phyloP scores from a whole-genome alignment of 345 rosid species.

The Clarkia xantiana region DNA sequence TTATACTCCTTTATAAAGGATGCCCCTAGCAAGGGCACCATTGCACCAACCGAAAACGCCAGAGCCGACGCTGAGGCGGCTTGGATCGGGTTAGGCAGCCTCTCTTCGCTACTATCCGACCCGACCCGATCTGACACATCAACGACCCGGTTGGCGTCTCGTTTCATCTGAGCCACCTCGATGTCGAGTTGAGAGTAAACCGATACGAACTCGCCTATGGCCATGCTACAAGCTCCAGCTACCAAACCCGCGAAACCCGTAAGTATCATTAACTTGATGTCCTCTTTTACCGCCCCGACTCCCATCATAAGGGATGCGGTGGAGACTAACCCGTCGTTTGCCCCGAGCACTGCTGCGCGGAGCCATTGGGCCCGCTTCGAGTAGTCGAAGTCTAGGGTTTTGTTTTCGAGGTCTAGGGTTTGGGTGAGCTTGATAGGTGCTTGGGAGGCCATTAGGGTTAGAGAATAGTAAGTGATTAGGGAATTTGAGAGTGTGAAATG shows the following conservation, averaged over 20 bases:
- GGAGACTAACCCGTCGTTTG: constrained; percentile 83
- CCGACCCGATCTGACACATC: neutral
- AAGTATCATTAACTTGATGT: constrained; percentile 64
- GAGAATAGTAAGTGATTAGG: too few species aligned
- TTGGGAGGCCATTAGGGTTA: too few species aligned
- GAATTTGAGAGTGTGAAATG: too few species aligned
- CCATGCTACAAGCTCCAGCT: constrained; percentile 97
- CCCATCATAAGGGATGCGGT: constrained; percentile 90
- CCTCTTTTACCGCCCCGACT: constrained; percentile 72
- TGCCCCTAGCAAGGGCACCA: constrained; percentile 75
- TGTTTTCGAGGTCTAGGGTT: constrained; percentile 14
- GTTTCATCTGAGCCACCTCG: constrained; percentile 57
- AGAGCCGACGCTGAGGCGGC: constrained; percentile 84
- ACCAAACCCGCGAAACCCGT: constrained; percentile 83
- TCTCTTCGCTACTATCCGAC: constrained; percentile 8
- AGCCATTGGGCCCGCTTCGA: constrained; percentile 87
- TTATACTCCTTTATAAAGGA: constrained; percentile 51
- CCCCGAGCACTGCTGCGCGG: constrained; percentile 86
- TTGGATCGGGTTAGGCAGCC: constrained; percentile 62
- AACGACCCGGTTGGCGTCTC: constrained; percentile 18
- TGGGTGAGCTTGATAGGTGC: constrained; percentile 20
- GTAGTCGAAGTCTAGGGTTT: constrained; percentile 36
- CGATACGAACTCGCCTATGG: constrained; percentile 86
- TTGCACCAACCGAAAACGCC: constrained; percentile 68
- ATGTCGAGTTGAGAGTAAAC: constrained; percentile 78